Evolutionary conservation across 2,329 filamentous ascomycete genomes (phyloP).

Genomic region (Fusarium solani-melongenae): DNA sequence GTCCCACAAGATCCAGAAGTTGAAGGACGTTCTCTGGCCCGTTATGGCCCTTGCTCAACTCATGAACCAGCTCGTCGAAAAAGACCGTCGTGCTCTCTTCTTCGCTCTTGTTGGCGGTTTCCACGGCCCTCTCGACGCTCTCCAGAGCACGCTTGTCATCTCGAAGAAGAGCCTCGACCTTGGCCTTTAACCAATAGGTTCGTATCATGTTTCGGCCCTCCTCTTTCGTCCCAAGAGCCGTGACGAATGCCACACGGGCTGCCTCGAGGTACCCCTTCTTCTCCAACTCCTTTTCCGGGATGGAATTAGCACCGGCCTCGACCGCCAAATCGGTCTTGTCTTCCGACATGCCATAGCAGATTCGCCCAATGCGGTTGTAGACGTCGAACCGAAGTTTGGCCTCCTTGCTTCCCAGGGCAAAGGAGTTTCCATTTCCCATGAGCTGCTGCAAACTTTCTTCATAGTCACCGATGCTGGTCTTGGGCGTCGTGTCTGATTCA

Average conservation of each 20-base stretch:
- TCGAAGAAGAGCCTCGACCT: background rate
- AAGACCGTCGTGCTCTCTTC: background rate
- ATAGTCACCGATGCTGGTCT: background rate
- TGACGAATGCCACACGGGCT: background rate
- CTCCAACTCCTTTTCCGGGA: background rate
- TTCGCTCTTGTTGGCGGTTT: background rate
- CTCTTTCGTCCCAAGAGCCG: background rate
- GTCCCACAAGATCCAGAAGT: background rate
- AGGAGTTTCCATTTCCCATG: background rate
- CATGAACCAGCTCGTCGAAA: background rate
- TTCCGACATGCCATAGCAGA: background rate
- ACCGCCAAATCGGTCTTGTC: background rate
- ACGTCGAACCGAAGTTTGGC: background rate
- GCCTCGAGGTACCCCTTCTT: background rate
- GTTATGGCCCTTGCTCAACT: background rate
- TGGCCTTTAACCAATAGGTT: background rate
- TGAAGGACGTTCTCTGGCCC: background rate
- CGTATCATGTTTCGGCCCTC: background rate
- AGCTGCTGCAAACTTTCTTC: background rate
- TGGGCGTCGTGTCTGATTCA: background rate
- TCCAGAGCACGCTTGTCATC: background rate
- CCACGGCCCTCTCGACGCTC: background rate
- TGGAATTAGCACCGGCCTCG: background rate
- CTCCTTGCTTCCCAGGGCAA: background rate
- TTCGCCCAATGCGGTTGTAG: background rate